phyloP scores from a whole-genome alignment of 129 eudicot species.

The Helianthus annuus region HanXRQr2.0-SUNRISE NC_035448.2:150102629-150103128 shows the following conservation, averaged over 20 bases:
- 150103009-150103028: too few relatives aligned
- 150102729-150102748: conserved; percentile 14
- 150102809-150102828: conserved; percentile 23
- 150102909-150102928: not conserved
- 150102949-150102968: not conserved
- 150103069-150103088: too few relatives aligned
- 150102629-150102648: conserved; percentile 5
- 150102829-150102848: conserved; percentile 17
- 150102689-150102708: conserved; percentile 28
- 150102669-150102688: conserved; percentile 33
- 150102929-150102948: not conserved
- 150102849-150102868: conserved; percentile 4
- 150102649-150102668: conserved; percentile 9
- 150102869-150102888: conserved; percentile 13
- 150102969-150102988: not conserved
- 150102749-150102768: conserved; percentile 39
- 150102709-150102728: conserved; percentile 28
- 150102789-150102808: conserved; percentile 25
- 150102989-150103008: not conserved
- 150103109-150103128: too few relatives aligned
- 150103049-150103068: too few relatives aligned
- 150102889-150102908: conserved; percentile 2
- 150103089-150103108: too few relatives aligned
- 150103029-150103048: too few relatives aligned
- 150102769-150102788: conserved; percentile 20